Conservation (phyloP, 768 basidiomycete genomes). For the Tulasnella sp. region DNA sequence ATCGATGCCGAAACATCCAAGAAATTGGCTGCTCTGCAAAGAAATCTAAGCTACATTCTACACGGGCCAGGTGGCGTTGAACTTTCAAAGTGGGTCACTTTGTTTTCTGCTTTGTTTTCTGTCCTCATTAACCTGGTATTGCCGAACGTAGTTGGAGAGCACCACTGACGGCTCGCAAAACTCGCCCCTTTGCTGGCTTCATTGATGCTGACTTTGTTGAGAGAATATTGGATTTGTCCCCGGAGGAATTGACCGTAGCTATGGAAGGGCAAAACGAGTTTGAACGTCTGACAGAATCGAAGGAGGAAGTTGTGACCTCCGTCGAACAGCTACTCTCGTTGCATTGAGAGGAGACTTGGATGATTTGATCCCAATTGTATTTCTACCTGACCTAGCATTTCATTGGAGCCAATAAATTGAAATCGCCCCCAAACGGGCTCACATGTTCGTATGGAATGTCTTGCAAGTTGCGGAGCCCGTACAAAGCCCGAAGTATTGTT, state of each 20-base stretch:
- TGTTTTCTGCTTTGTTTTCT: neutral
- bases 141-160: conserved; percentile 62
- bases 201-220: conserved; percentile 89
- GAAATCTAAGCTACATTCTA: conserved; percentile 67
- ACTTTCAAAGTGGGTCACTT: conserved; percentile 60
- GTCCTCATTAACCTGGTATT: neutral
- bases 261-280: conserved; percentile 61
- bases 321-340: conserved; percentile 52
- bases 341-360: conserved; percentile 39
- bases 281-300: conserved; percentile 57
- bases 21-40: conserved; percentile 69
- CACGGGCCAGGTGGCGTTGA: conserved; percentile 57
- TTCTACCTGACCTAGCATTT: neutral
- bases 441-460: neutral
- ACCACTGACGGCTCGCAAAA: conserved; percentile 61
- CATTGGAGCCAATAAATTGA: neutral
- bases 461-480: no score
- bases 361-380: neutral
- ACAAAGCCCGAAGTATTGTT: no score
- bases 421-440: neutral
- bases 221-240: conserved; percentile 55
- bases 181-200: conserved; percentile 70
- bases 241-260: conserved; percentile 55
- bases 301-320: conserved; percentile 48
- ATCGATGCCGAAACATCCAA: conserved; percentile 58